Conservation (phyloP, 371 early-diverging fungal genomes). For the Mortierella sp. region DNA sequence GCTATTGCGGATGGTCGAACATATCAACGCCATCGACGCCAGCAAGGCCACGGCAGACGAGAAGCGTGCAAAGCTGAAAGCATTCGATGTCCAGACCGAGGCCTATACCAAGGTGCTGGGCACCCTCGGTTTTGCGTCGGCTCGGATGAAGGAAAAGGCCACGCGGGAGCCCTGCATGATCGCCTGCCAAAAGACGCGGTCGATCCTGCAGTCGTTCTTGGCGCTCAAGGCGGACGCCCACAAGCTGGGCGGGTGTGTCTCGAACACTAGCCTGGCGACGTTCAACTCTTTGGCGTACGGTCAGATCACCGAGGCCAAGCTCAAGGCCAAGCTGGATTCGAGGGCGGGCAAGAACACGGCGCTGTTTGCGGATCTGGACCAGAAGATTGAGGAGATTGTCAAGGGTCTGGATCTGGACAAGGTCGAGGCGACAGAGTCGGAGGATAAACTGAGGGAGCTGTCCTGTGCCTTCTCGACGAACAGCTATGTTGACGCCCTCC, state of each 20-base stretch:
- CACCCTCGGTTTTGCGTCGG: conserved; percentile 17
- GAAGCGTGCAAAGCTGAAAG: conserved; percentile 22
- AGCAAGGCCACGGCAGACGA: not conserved
- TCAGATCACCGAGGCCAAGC: conserved; percentile 41
- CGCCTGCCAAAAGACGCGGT: conserved; percentile 23
- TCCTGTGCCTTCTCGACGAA: conserved; percentile 59
- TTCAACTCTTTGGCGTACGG: conserved; percentile 60
- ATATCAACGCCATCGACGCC: conserved; percentile 28
- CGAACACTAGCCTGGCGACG: conserved; percentile 57
- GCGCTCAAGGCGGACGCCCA: conserved; percentile 54
- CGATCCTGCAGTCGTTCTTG: conserved; percentile 34
- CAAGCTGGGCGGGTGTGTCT: conserved; percentile 52
- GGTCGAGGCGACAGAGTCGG: conserved; percentile 41
- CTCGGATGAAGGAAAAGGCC: conserved; percentile 24
- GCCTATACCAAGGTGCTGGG: conserved; percentile 26
- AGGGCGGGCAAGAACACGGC: conserved; percentile 54
- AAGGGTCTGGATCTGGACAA: conserved; percentile 43
- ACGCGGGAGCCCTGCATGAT: conserved; percentile 25
- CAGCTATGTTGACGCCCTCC: conserved; percentile 56
- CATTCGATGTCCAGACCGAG: conserved; percentile 40
- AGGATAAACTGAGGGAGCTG: conserved; percentile 41
- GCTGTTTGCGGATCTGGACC: conserved; percentile 54
- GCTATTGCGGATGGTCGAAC: conserved; percentile 38
- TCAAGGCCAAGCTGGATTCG: conserved; percentile 55
- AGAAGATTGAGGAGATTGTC: conserved; percentile 46